Base-by-base conservation (phyloP, 2,329 filamentous ascomycete species). In the Verticillium klebahnii region DNA sequence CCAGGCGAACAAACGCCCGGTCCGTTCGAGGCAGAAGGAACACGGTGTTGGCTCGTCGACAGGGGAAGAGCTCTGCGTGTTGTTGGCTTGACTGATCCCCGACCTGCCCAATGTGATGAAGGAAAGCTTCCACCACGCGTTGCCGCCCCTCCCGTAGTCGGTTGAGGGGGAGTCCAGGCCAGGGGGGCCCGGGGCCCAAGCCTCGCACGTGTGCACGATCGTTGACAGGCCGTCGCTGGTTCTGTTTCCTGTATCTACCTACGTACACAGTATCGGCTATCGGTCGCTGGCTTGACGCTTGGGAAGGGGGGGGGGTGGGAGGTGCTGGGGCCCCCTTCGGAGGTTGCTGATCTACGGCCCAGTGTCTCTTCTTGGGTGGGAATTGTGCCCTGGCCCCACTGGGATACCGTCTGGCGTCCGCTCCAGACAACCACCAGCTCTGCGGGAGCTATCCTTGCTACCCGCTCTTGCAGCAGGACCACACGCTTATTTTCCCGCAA, bases 391-490 rank as follows among this genome's bases (percentile, higher is more conserved):
- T 19, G 40, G 40, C 19, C 40, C 40, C 40, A 25, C 40, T 23
- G 19, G 3, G 19, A 23, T 23, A 23, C n/a, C 19, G 40, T 23
- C 40, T 9, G 40, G 40, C 40, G 40, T 50, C 40, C 40, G 40
- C 40, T 25, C 40, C 40, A 50, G 40, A 50, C 40, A 50, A 50
- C 40, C 36, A 58, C 34, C 56, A 52, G 54, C 59, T 61, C 40
- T 62, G 63, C 69, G 67, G 67, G 65, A 67, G 59, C 63, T 64
- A 69, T 72, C 70, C 73, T 69, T 74, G 72, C 71, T 78, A 77
- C 74, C 76, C 75, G 75, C 73, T 73, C 74, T 72, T 79, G 76
- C 75, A 77, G 72, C 64, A 65, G 34, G 61, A 63, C 60, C 59
- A 63, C 60, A 61, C 40, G 57, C 60, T 58, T 55, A 58, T 59